Percentiles rank a stretch among this genome's conserved stretches.
Conservation (phyloP, 2,329 filamentous ascomycete species). For the Orbilia javanica region DNA sequence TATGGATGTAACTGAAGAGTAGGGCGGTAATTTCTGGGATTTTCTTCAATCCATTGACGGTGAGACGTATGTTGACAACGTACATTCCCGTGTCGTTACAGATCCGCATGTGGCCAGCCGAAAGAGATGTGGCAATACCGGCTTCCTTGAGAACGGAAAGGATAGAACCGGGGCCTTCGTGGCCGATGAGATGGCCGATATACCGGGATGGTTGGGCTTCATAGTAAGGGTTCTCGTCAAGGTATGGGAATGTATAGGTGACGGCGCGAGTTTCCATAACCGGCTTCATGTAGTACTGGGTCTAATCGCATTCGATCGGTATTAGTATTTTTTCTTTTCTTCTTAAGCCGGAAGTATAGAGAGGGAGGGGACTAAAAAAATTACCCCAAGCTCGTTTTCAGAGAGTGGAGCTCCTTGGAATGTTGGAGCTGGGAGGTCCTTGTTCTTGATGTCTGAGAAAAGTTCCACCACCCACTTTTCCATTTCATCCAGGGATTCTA, state of each 20-base stretch:
- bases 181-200: slow-evolving; percentile 87
- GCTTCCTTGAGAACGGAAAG: slow-evolving; percentile 89
- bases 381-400: slow-evolving; percentile 70
- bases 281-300: slow-evolving; percentile 87
- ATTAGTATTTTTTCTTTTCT: too few species aligned
- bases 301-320: slow-evolving; percentile 63
- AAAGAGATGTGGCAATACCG: slow-evolving; percentile 87
- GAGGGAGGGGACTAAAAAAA: neutral
- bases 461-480: slow-evolving; percentile 86
- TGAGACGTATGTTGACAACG: slow-evolving; percentile 81
- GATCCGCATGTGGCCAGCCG: slow-evolving; percentile 79
- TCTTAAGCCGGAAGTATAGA: neutral
- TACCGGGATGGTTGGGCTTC: slow-evolving; percentile 87
- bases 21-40: slow-evolving; percentile 74
- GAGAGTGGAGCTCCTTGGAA: slow-evolving; percentile 71
- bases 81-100: slow-evolving; percentile 87
- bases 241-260: slow-evolving; percentile 84
- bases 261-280: slow-evolving; percentile 88
- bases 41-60: slow-evolving; percentile 75
- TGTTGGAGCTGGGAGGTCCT: slow-evolving; percentile 73
- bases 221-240: slow-evolving; percentile 83
- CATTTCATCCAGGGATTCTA: slow-evolving; percentile 81
- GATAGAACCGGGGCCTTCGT: slow-evolving; percentile 92
- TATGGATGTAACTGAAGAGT: slow-evolving; percentile 90
- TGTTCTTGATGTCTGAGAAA: slow-evolving; percentile 84